Evolutionary conservation across 148 eudicot genomes (phyloP).

Genomic region (Drosera capensis): DNA sequence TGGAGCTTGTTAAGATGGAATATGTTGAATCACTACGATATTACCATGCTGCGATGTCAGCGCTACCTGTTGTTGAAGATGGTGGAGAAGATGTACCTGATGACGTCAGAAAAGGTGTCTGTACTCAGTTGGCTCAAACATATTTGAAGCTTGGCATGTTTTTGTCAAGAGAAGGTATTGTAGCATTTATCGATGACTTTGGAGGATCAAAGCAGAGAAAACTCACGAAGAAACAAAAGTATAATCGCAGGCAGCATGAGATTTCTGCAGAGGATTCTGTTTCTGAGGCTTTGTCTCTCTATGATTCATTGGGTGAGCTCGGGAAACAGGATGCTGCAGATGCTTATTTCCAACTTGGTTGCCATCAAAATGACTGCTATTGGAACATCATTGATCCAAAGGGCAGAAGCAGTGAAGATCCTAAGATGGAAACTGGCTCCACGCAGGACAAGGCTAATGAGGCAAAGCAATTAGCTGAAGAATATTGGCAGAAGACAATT

Average conservation of each 20-base stretch:
- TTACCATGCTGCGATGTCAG: constrained; percentile 72
- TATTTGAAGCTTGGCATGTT: constrained; percentile 91
- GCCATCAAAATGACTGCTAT: constrained; percentile 71
- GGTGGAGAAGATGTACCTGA: too few relatives aligned
- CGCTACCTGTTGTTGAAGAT: too few relatives aligned
- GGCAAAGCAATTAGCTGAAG: too few relatives aligned
- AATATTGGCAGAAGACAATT: too few relatives aligned
- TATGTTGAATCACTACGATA: constrained; percentile 62
- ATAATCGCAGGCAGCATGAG: constrained; percentile 43
- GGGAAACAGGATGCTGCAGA: constrained; percentile 87
- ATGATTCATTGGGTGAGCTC: constrained; percentile 79
- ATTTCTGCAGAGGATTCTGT: constrained; percentile 87
- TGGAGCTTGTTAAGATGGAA: constrained; percentile 56
- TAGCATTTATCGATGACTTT: constrained; percentile 39
- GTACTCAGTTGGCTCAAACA: constrained; percentile 85
- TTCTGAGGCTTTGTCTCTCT: constrained; percentile 65
- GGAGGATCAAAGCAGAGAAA: constrained; percentile 28
- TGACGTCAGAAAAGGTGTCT: constrained; percentile 52
- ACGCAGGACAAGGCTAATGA: constrained; percentile 79
- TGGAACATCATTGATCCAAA: constrained; percentile 49
- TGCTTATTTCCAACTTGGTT: constrained; percentile 84
- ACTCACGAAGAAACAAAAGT: constrained; percentile 20
- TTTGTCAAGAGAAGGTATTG: constrained; percentile 63
- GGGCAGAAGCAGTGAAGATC: constrained; percentile 20
- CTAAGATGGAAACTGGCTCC: constrained; percentile 34